Conservation (phyloP, 371 early-diverging fungal genomes). For the Rhizopus stolonifer region DNA sequence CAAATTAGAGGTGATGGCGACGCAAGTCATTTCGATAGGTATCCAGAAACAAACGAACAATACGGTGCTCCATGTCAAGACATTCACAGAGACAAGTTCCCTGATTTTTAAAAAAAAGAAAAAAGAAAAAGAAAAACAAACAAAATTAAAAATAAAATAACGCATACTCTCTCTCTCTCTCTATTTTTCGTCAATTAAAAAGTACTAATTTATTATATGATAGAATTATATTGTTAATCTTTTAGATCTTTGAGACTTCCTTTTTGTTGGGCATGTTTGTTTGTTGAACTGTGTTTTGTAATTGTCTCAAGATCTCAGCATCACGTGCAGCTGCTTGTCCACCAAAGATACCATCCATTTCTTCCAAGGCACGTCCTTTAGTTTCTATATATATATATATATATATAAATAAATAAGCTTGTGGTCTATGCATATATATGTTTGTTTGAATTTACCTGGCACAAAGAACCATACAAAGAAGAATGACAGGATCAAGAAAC, state of each 20-base stretch:
- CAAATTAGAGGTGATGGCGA: constrained; percentile 82
- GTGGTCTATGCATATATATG: too few species aligned
- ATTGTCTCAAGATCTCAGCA: constrained; percentile 24
- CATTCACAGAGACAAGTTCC: constrained; percentile 22
- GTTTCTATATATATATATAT: constrained; percentile 33
- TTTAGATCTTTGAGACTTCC: not conserved
- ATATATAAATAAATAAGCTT: too few species aligned
- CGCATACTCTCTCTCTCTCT: too few species aligned
- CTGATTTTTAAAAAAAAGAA: constrained; percentile 21
- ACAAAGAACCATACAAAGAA: constrained; percentile 39
- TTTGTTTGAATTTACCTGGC: constrained; percentile 17
- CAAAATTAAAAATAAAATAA: too few species aligned
- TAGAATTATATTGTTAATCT: not conserved
- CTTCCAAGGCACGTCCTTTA: constrained; percentile 54
- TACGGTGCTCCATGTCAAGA: constrained; percentile 40
- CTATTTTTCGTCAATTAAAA: too few species aligned
- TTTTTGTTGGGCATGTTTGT: not conserved
- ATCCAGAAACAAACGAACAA: constrained; percentile 77
- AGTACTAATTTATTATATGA: too few species aligned
- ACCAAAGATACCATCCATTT: constrained; percentile 54
- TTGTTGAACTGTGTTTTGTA: constrained; percentile 17
- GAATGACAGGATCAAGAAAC: constrained; percentile 35
- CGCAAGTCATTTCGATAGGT: constrained; percentile 90
- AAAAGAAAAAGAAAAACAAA: not conserved
- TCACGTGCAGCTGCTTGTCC: constrained; percentile 28